Percentiles rank a stretch among this genome's conserved stretches.
phyloP scores from a whole-genome alignment of 2,329 filamentous ascomycete genomes.

The Cercospora brassicicola region DNA sequence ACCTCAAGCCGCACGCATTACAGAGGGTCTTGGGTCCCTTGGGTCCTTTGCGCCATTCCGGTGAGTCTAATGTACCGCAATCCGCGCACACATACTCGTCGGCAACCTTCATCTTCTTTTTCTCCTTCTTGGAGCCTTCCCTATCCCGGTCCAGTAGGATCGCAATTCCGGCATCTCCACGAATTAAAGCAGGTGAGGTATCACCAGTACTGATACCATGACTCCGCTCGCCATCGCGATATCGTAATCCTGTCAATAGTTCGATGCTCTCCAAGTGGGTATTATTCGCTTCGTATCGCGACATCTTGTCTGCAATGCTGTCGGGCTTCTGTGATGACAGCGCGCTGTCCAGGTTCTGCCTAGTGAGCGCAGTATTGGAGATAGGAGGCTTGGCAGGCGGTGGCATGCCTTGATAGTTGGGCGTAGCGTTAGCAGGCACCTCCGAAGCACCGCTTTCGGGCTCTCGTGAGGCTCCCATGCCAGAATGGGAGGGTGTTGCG shows the following conservation, averaged over 20 bases:
- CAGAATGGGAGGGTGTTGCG: constrained; percentile 30
- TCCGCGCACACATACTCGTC: constrained; percentile 95
- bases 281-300: constrained; percentile 68
- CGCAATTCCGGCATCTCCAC: constrained; percentile 82
- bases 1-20: constrained; percentile 75
- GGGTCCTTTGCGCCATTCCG: constrained; percentile 94
- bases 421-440: constrained; percentile 24
- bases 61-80: constrained; percentile 90
- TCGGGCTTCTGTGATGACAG: constrained; percentile 66
- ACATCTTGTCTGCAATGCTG: constrained; percentile 81
- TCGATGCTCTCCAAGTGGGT: constrained; percentile 85
- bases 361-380: constrained; percentile 69
- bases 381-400: constrained; percentile 64
- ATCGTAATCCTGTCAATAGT: constrained; percentile 85
- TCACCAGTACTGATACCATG: constrained; percentile 85
- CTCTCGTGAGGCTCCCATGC: constrained; percentile 22
- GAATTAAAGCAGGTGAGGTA: constrained; percentile 74
- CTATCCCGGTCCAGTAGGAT: constrained; percentile 80
- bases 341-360: constrained; percentile 76
- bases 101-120: constrained; percentile 77
- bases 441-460: constrained; percentile 25
- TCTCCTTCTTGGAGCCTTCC: constrained; percentile 79
- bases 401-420: constrained; percentile 59
- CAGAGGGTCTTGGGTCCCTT: constrained; percentile 91
- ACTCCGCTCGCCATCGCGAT: constrained; percentile 84